A percentile compares a stretch with the other conserved stretches of the same genome.
Evolutionary conservation across 495 filamentous ascomycete genomes (phyloP).

Genomic region (Penicillium pancosmium): DNA sequence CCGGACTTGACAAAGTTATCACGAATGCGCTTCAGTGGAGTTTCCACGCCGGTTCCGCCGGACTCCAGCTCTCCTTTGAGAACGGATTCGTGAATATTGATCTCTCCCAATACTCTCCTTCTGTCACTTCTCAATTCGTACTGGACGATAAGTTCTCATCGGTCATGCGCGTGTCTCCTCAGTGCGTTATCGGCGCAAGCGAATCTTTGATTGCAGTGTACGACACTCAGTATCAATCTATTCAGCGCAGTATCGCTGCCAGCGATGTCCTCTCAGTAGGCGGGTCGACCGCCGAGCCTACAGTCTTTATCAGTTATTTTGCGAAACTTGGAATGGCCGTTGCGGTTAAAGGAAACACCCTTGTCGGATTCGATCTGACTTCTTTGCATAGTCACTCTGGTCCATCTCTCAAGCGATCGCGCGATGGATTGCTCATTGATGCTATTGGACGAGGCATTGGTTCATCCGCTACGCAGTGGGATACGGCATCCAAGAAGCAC

Average conservation of each 20-base stretch:
- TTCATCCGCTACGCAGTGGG: constrained; percentile 40
- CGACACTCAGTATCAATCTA: constrained; percentile 67
- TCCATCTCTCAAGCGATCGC: constrained; percentile 60
- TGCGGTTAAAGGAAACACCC: constrained; percentile 55
- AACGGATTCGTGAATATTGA: constrained; percentile 49
- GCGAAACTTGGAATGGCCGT: constrained; percentile 64
- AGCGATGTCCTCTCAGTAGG: constrained; percentile 40
- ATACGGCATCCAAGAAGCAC: constrained; percentile 37
- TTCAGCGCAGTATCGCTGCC: constrained; percentile 58
- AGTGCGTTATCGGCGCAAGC: constrained; percentile 48
- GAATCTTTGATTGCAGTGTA: constrained; percentile 57
- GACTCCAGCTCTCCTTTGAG: constrained; percentile 46
- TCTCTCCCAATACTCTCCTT: constrained; percentile 48
- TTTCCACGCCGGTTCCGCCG: constrained; percentile 48
- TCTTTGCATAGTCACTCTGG: constrained; percentile 48
- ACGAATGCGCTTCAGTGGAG: constrained; percentile 40
- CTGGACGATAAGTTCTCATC: constrained; percentile 47
- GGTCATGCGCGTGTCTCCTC: constrained; percentile 48
- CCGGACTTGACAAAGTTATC: constrained; percentile 29
- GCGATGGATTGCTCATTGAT: constrained; percentile 69
- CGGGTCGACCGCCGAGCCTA: constrained; percentile 23
- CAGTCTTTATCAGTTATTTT: constrained; percentile 60
- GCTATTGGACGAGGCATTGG: constrained; percentile 63
- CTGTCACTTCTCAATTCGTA: constrained; percentile 44
- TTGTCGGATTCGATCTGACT: constrained; percentile 67